These are phyloP conservation scores for Metschnikowia orientalis DNA, from an alignment of 805 yeast species.

Conservation along the genomic window DNA sequence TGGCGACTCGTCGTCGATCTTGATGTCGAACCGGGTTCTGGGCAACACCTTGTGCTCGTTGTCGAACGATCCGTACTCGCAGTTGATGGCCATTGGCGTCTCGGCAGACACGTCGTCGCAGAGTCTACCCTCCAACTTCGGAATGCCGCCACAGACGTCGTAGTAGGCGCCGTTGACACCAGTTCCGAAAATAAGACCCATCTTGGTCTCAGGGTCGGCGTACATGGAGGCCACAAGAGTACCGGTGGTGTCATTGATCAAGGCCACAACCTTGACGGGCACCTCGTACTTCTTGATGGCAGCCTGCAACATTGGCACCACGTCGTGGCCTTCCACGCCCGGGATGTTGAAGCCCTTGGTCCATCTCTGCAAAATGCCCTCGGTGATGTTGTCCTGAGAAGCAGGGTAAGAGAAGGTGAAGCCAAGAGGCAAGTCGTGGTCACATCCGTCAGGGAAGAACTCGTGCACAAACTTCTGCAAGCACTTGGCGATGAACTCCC, in stretches of 20 bases:
- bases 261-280: slow-evolving; percentile 84
- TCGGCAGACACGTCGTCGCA: slow-evolving; percentile 58
- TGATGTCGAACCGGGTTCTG: slow-evolving; percentile 81
- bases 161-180: slow-evolving; percentile 97
- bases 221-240: slow-evolving; percentile 94
- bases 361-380: slow-evolving; percentile 91
- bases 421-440: slow-evolving; percentile 66
- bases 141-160: slow-evolving; percentile 67
- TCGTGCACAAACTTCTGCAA: slow-evolving; percentile 65
- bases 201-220: slow-evolving; percentile 79
- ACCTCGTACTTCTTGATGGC: slow-evolving; percentile 61
- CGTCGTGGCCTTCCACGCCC: slow-evolving; percentile 91
- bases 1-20: slow-evolving; percentile 81
- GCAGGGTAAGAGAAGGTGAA: slow-evolving; percentile 95
- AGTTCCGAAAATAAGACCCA: slow-evolving; percentile 96
- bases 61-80: slow-evolving; percentile 98
- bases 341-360: slow-evolving; percentile 95
- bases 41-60: slow-evolving; percentile 82
- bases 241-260: slow-evolving; percentile 96
- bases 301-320: slow-evolving; percentile 82
- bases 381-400: slow-evolving; percentile 74
- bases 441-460: slow-evolving; percentile 64
- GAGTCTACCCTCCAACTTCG: slow-evolving; percentile 72
- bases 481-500: slow-evolving; percentile 82
- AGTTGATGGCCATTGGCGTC: slow-evolving; percentile 90